Percentiles rank a stretch among this genome's conserved stretches.
phyloP scores from a whole-genome alignment of 208 protist genomes.

The Trypanosoma mega region DNA sequence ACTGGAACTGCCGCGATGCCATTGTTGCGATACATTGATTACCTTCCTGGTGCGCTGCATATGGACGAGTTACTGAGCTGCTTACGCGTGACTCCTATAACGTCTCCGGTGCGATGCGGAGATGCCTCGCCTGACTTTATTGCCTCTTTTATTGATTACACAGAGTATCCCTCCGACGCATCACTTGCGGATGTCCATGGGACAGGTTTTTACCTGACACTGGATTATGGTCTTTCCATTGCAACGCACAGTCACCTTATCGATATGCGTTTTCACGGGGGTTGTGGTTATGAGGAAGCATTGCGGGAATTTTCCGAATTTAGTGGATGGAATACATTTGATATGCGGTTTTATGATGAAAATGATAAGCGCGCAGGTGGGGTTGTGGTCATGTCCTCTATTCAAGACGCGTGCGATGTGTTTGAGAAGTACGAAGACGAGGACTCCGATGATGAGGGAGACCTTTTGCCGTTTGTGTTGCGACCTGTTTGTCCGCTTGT shows the following conservation, averaged over 20 bases:
- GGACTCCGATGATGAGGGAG: constrained; percentile 84
- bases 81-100: constrained; percentile 39
- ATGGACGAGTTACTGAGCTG: constrained; percentile 67
- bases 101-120: constrained; percentile 17
- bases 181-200: constrained; percentile 67
- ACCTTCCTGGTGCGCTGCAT: constrained; percentile 71
- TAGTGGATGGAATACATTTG: constrained; percentile 72
- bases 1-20: constrained; percentile 64
- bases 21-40: constrained; percentile 81
- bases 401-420: constrained; percentile 78
- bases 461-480: constrained; percentile 75
- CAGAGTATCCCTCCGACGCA: constrained; percentile 58
- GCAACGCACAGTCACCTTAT: constrained; percentile 81
- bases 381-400: constrained; percentile 75
- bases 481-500: constrained; percentile 71
- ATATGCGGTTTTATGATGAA: constrained; percentile 77
- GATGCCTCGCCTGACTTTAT: constrained; percentile 44
- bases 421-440: constrained; percentile 89
- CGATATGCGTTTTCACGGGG: constrained; percentile 61
- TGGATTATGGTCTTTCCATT: constrained; percentile 71
- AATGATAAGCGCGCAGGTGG: constrained; percentile 59
- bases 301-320: constrained; percentile 76
- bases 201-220: constrained; percentile 70
- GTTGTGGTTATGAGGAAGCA: constrained; percentile 52
- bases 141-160: constrained; percentile 78